These are phyloP conservation scores for Eimeria tenella DNA, from an alignment of 169 alveolate species.

Conservation along the genomic window DNA sequence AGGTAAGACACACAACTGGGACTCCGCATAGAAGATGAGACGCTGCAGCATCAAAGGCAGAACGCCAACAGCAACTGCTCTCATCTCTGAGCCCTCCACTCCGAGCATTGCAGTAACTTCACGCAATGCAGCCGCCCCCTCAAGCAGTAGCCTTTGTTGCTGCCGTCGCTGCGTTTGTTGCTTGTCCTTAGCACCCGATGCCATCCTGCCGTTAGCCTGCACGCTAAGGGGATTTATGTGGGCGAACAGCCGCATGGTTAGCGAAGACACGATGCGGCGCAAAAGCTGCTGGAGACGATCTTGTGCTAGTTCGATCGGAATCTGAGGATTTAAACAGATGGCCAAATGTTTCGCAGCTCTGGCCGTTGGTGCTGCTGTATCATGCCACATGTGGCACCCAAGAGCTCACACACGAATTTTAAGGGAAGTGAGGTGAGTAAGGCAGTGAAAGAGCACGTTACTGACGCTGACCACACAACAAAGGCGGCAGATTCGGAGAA, in stretches of 20 bases:
- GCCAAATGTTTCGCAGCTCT: neutral
- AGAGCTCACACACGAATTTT: too few relatives aligned
- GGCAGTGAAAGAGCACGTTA: neutral
- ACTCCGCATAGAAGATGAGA: neutral
- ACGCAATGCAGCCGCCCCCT: conserved; percentile 20
- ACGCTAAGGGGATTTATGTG: neutral
- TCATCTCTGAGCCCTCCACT: neutral
- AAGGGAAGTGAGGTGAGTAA: neutral
- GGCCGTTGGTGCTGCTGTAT: neutral
- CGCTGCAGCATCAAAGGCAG: conserved; percentile 32
- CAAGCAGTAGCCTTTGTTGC: conserved; percentile 29
- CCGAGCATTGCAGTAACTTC: conserved; percentile 31
- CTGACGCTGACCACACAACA: neutral
- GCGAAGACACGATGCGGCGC: conserved; percentile 36
- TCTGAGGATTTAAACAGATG: neutral
- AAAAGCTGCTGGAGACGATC: neutral
- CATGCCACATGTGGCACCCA: too few relatives aligned
- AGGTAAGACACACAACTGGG: conserved; percentile 5
- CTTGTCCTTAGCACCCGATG: neutral
- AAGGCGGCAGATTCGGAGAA: neutral
- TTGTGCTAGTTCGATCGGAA: conserved; percentile 13
- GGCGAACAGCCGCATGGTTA: neutral
- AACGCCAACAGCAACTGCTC: conserved; percentile 12
- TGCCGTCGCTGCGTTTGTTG: neutral
- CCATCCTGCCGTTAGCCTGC: neutral